A percentile compares a stretch with the other conserved stretches of the same genome.
These are phyloP conservation scores for Saccharum hybrid DNA, from an alignment of 202 grass and related monocot genomes.

Conservation along the genomic window DNA sequence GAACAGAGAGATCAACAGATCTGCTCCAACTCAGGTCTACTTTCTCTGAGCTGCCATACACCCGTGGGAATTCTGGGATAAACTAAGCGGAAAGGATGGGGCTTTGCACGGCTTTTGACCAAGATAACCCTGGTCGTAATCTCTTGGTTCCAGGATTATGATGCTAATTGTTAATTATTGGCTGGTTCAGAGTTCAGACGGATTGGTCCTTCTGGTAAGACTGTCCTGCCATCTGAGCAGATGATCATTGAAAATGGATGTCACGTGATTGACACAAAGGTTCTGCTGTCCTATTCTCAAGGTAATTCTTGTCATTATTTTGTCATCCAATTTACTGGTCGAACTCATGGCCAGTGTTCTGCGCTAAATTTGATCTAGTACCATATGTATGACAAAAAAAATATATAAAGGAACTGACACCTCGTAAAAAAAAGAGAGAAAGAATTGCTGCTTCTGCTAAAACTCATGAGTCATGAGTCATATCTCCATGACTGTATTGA, in stretches of 20 bases:
- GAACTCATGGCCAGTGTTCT: background rate
- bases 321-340: background rate
- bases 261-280: slow-evolving; percentile 42
- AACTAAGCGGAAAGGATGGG: slow-evolving; percentile 55
- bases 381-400: background rate
- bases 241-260: slow-evolving; percentile 41
- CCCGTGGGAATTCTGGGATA: slow-evolving; percentile 53
- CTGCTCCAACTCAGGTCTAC: slow-evolving; percentile 46
- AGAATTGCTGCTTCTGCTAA: background rate
- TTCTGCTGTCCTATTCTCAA: slow-evolving; percentile 15
- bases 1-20: slow-evolving; percentile 33
- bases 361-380: background rate
- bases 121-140: slow-evolving; percentile 49
- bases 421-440: background rate
- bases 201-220: slow-evolving; percentile 43
- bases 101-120: slow-evolving; percentile 51
- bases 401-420: background rate
- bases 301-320: background rate
- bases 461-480: background rate
- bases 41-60: slow-evolving; percentile 51
- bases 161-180: slow-evolving; percentile 61
- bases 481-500: background rate
- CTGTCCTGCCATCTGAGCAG: slow-evolving; percentile 39
- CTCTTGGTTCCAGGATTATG: slow-evolving; percentile 63
- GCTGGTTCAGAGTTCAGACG: slow-evolving; percentile 37